Percentiles rank a stretch among this genome's conserved stretches.
Evolutionary conservation across 352 stramenopile species (phyloP).

Genomic region (Achlya hypogyna): DNA sequence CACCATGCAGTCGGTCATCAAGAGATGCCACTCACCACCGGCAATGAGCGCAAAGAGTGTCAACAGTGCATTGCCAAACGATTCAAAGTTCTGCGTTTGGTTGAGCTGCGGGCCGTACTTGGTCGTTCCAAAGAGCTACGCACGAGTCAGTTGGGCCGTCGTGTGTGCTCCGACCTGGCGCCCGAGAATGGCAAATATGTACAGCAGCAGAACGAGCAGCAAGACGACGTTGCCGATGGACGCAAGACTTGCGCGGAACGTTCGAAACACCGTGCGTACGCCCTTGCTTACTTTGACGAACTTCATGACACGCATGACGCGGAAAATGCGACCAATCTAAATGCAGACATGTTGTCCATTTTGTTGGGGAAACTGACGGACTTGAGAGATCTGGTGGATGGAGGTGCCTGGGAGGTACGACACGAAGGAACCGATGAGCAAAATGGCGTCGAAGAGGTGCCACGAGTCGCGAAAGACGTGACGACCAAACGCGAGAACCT

Average conservation of each 20-base stretch:
- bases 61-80: constrained; percentile 45
- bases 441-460: constrained; percentile 53
- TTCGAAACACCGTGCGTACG: constrained; percentile 70
- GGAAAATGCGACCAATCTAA: constrained; percentile 59
- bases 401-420: constrained; percentile 47
- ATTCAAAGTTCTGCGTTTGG: constrained; percentile 61
- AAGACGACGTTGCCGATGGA: constrained; percentile 73
- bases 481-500: constrained; percentile 49
- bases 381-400: not conserved
- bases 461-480: constrained; percentile 48
- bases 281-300: constrained; percentile 64
- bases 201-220: constrained; percentile 73
- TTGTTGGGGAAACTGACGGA: not conserved
- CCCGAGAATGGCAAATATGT: constrained; percentile 68
- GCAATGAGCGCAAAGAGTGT: constrained; percentile 79
- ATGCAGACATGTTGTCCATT: constrained; percentile 52
- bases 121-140: constrained; percentile 60
- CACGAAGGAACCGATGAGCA: constrained; percentile 48
- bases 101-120: constrained; percentile 50
- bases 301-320: constrained; percentile 64
- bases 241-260: constrained; percentile 53
- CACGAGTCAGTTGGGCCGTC: not conserved
- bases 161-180: constrained; percentile 10
- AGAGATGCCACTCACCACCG: constrained; percentile 71
- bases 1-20: constrained; percentile 72